Base-by-base conservation (phyloP, 148 eudicot genomes). In the Rhododendron simsii region DNA sequence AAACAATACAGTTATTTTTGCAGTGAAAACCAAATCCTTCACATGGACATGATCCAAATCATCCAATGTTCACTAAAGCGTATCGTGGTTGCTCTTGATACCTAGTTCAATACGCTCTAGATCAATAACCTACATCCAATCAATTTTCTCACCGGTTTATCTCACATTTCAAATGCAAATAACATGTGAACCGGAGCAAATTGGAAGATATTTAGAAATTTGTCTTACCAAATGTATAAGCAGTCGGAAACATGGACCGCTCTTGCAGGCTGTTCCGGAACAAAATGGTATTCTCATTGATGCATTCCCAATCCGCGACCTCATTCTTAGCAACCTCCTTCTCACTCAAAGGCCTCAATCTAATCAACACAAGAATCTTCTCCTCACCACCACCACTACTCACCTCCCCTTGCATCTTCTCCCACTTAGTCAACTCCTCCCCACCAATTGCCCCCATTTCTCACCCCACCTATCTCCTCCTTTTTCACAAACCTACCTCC, bases 311-410 rank as follows among this genome's bases (percentile, higher is more conserved):
- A 87, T 93, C 96, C 3, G 91, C 84, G 78, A 89, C 91, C 79
- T 95, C 98, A 90, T 92, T 91, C 86, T 87, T 87, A 28, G 88
- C 80, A 10, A 82, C 81, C 87, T 95, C 98, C 86, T 88, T 95
- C 1, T 81, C 92, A 89, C 92, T 93, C 78, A 94, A 86, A 82
- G 98, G 98, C 91, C 98, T 91, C 89, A 95, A 75, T 88, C 98
- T 91, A 33, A 95, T 94, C 8, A 96, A 90, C 57, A 95, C 98
- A 61, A 87, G 87, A 47, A 95, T 95, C 86, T 88, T 95, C 91
- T 95, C 98, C 39, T 91, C 93, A 26, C 87, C 87, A 44, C 84
- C 90, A n/a, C 89, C 87, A 5, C 88, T 94, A 78, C 84, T 91
- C 86, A 85, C 90, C 7, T 37, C 84, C 39, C 91, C 94, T 50